phyloP scores from a whole-genome alignment of 768 basidiomycete genomes.

The Lentinula raphanica region DNA sequence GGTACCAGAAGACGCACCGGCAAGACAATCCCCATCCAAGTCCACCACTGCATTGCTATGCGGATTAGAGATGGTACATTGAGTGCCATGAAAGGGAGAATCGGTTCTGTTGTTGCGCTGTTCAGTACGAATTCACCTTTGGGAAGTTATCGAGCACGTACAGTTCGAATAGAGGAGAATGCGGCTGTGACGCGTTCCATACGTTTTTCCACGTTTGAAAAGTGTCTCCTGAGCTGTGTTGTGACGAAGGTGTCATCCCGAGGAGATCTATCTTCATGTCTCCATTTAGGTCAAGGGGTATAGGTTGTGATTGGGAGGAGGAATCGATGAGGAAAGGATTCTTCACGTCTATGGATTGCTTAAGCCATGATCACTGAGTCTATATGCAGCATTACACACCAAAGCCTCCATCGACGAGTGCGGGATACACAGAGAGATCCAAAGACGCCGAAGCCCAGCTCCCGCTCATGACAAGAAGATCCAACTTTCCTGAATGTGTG shows the following conservation, averaged over 20 bases:
- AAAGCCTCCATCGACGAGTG: slow-evolving; percentile 57
- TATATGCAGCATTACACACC: slow-evolving; percentile 36
- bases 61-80: slow-evolving; percentile 78
- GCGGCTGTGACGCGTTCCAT: slow-evolving; percentile 56
- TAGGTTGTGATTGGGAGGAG: slow-evolving; percentile 73
- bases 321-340: slow-evolving; percentile 50
- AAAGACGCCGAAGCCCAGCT: slow-evolving; percentile 43
- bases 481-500: slow-evolving; percentile 86
- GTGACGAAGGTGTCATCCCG: slow-evolving; percentile 48
- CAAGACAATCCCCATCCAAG: slow-evolving; percentile 91
- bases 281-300: slow-evolving; percentile 81
- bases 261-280: slow-evolving; percentile 88
- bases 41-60: slow-evolving; percentile 96
- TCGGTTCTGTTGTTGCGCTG: slow-evolving; percentile 36
- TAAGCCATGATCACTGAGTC: neutral
- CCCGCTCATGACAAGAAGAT: slow-evolving; percentile 83
- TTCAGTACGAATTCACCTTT: neutral
- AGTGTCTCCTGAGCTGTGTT: slow-evolving; percentile 23
- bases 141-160: slow-evolving; percentile 28
- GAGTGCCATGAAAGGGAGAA: slow-evolving; percentile 54
- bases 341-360: slow-evolving; percentile 27
- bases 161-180: slow-evolving; percentile 61
- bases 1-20: slow-evolving; percentile 46
- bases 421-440: slow-evolving; percentile 68
- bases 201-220: slow-evolving; percentile 78